Base-by-base conservation (phyloP, 306 rosid genomes). In the Cicer chorassanicum region DNA sequence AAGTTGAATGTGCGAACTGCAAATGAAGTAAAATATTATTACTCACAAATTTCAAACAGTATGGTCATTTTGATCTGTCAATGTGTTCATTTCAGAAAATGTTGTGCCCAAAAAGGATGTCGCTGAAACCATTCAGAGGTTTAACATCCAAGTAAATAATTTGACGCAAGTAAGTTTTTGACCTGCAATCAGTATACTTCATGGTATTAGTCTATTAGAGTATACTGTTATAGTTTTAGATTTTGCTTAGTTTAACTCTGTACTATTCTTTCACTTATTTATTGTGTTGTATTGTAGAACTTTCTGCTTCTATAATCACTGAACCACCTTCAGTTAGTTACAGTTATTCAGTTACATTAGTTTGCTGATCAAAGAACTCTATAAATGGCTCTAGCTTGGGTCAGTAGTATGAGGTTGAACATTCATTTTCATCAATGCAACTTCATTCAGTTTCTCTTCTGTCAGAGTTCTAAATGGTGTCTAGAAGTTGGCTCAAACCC, bases 131-230 rank as follows among this genome's bases (percentile, higher is more conserved):
- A 88, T 87, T 75, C 87, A 87, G 83, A 86, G 92, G 83, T 94
- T 91, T 86, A 92, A 90, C 78, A 90, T 92, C 68, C 99, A 94
- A 89, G 99, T 94, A 73, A 89, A 89, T 85, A 94, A 92, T 86
- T 85, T 94, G 86, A 94, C 97, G 74, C 99, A 94, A 85, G 98
- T 92, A 55, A 63, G 86, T 57, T 43, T 57, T 69, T 68, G 73
- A 77, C 46, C 60, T 40, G 53, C 70, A 39, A 46, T 65, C 45
- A 43, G 65, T 75, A 49, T 57, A 79, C 65, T 78, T 14, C 16
- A 46, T 38, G 75, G 63, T 24, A 57, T 53, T 41, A 64, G 69
- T 9, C 48, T 16, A 10, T 16, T 16, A 15, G 69, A 8, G 13
- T 64, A 13, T 56, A 14, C 19, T 38, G 36, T 29, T 18, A n/a